Percentiles rank a stretch among this genome's conserved stretches.
phyloP scores from a whole-genome alignment of 768 basidiomycete genomes.

The Cubamyces sp. region DNA sequence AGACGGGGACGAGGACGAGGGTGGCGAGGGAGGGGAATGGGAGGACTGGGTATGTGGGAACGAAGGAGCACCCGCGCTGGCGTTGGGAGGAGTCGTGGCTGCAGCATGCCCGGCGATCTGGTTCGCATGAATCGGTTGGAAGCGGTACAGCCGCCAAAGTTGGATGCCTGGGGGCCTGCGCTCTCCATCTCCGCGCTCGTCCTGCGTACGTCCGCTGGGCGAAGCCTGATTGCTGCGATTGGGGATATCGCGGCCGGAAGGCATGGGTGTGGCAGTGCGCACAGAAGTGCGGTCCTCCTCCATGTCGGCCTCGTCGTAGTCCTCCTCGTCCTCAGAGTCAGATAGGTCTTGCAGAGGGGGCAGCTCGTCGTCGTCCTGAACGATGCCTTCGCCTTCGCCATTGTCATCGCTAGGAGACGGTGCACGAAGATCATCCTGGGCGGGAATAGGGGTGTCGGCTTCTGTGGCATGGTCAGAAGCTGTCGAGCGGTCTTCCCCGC shows the following conservation, averaged over 20 bases:
- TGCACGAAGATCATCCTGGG: not conserved
- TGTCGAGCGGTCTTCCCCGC: not conserved
- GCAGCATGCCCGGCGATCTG: conserved; percentile 29
- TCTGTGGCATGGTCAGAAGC: not conserved
- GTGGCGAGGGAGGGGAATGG: not conserved
- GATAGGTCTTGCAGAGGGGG: conserved; percentile 41
- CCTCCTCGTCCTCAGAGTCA: conserved; percentile 39
- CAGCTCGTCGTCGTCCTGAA: conserved; percentile 30
- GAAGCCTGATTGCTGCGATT: conserved; percentile 9
- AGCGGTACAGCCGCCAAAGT: conserved; percentile 86
- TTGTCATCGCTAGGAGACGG: conserved; percentile 16
- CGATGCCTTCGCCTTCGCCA: conserved; percentile 15
- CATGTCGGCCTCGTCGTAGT: conserved; percentile 37
- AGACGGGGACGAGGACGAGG: conserved; percentile 3
- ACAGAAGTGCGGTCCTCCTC: conserved; percentile 24
- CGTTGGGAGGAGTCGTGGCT: conserved; percentile 30
- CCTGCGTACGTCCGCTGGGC: not conserved
- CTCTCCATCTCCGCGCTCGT: conserved; percentile 35
- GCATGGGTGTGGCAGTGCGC: conserved; percentile 34
- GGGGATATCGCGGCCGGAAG: conserved; percentile 19
- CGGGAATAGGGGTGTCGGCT: not conserved
- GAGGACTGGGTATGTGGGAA: conserved; percentile 4
- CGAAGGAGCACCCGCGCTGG: conserved; percentile 2
- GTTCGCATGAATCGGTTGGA: conserved; percentile 61
- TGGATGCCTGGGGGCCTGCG: conserved; percentile 57